These are phyloP conservation scores for Helicocarpus griseus DNA, from an alignment of 2,329 filamentous ascomycete species.

Conservation along the genomic window DNA sequence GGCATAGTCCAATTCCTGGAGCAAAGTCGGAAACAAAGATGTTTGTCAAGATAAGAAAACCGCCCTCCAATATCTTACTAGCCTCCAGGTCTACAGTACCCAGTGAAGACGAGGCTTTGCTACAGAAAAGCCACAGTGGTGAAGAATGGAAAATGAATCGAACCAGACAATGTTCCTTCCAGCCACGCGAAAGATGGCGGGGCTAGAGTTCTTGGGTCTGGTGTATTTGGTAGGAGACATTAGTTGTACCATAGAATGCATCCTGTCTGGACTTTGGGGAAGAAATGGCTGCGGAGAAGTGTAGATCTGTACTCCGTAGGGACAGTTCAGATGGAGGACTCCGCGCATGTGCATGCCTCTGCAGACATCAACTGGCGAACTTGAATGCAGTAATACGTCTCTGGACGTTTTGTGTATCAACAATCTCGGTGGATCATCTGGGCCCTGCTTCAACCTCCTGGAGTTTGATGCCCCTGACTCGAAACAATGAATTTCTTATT, in stretches of 20 bases:
- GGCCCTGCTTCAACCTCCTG: not conserved
- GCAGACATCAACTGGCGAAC: not conserved
- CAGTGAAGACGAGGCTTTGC: too few relatives aligned
- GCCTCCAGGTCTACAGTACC: too few relatives aligned
- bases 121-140: too few relatives aligned
- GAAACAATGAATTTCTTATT: not conserved
- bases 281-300: not conserved
- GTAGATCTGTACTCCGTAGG: not conserved
- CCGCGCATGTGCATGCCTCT: not conserved
- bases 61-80: too few relatives aligned
- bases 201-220: not conserved
- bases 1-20: too few relatives aligned
- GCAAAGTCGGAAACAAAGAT: too few relatives aligned
- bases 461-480: not conserved
- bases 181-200: not conserved
- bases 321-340: not conserved
- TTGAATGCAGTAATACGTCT: not conserved
- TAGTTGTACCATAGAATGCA: not conserved
- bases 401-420: not conserved
- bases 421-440: not conserved
- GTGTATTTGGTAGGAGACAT: not conserved
- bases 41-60: too few relatives aligned
- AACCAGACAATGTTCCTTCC: too few relatives aligned
- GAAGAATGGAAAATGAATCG: too few relatives aligned
- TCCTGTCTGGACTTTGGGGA: too few relatives aligned